A percentile compares a stretch with the other conserved stretches of the same genome.
Evolutionary conservation across 768 basidiomycete genomes (phyloP).

Genomic region (Pisolithus microcarpus): DNA sequence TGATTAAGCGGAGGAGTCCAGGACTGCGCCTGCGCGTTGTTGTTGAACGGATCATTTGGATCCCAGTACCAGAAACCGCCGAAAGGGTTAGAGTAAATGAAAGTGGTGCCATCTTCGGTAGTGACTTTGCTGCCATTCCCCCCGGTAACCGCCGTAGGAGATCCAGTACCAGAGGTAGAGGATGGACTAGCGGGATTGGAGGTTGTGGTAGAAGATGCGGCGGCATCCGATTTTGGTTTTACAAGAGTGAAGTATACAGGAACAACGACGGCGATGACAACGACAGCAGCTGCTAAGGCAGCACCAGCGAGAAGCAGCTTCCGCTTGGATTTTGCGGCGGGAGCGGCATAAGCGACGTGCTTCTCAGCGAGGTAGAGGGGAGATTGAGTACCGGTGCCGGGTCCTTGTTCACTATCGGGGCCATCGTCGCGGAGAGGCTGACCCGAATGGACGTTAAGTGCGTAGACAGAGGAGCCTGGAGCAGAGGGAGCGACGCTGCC

Average conservation of each 20-base stretch:
- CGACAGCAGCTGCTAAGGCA: conserved; percentile 37
- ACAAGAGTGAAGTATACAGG: conserved; percentile 60
- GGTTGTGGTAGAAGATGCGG: conserved; percentile 2
- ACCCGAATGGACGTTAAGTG: conserved; percentile 41
- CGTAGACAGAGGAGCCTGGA: conserved; percentile 54
- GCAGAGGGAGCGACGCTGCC: conserved; percentile 27
- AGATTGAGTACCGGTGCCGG: conserved; percentile 28
- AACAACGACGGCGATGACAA: conserved; percentile 55
- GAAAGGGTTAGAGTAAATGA: conserved; percentile 74
- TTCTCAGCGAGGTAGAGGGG: conserved; percentile 56
- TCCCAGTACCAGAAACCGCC: conserved; percentile 91
- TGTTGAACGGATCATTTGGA: conserved; percentile 75
- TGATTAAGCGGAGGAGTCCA: conserved; percentile 83
- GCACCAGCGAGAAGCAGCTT: conserved; percentile 37
- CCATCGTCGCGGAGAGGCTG: conserved; percentile 47
- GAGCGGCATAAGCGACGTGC: conserved; percentile 44
- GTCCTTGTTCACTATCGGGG: conserved; percentile 28
- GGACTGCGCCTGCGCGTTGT: conserved; percentile 71
- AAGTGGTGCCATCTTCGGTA: conserved; percentile 75
- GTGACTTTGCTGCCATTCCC: conserved; percentile 76
- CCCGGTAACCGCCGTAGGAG: conserved; percentile 49
- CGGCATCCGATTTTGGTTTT: conserved; percentile 35
- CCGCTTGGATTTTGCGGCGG: conserved; percentile 34
- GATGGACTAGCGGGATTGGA: conserved; percentile 10
- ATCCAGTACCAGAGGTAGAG: conserved; percentile 11